phyloP scores from a whole-genome alignment of 805 yeast species.

The Cyberlindnera euphorbiiphila region DNA sequence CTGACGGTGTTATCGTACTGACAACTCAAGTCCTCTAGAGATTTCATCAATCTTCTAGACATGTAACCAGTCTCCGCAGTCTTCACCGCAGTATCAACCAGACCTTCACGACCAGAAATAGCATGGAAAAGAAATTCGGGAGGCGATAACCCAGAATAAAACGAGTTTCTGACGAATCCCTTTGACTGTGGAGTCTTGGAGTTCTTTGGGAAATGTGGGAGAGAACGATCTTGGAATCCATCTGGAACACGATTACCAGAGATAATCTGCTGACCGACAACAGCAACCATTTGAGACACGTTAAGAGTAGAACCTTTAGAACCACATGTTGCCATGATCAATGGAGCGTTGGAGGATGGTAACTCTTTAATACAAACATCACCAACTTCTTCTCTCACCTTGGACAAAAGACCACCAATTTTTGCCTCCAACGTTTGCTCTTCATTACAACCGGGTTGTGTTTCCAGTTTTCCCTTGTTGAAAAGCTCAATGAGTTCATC shows the following conservation, averaged over 20 bases:
- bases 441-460: conserved; percentile 98
- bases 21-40: conserved; percentile 91
- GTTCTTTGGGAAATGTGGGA: conserved; percentile 94
- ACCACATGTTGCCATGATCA: conserved; percentile 99
- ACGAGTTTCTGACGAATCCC: conserved; percentile 96
- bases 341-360: conserved; percentile 88
- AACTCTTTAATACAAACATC: conserved; percentile 93
- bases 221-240: conserved; percentile 98
- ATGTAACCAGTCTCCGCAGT: conserved; percentile 99
- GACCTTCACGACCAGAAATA: conserved; percentile 98
- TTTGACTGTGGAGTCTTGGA: conserved; percentile 97
- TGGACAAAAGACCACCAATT: conserved; percentile 92
- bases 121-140: conserved; percentile 98
- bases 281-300: conserved; percentile 99
- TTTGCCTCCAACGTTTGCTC: conserved; percentile 98
- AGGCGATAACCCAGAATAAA: conserved; percentile 89
- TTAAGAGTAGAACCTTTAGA: conserved; percentile 97
- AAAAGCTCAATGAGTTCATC: conserved; percentile 81
- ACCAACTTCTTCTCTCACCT: conserved; percentile 98
- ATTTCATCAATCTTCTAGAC: conserved; percentile 97
- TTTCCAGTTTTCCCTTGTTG: conserved; percentile 84
- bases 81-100: conserved; percentile 98
- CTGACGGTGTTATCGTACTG: conserved; percentile 93
- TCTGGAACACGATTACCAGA: conserved; percentile 99
- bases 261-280: conserved; percentile 98